Base-by-base conservation (phyloP, 768 basidiomycete species). In the Boletus insuetus region DNA sequence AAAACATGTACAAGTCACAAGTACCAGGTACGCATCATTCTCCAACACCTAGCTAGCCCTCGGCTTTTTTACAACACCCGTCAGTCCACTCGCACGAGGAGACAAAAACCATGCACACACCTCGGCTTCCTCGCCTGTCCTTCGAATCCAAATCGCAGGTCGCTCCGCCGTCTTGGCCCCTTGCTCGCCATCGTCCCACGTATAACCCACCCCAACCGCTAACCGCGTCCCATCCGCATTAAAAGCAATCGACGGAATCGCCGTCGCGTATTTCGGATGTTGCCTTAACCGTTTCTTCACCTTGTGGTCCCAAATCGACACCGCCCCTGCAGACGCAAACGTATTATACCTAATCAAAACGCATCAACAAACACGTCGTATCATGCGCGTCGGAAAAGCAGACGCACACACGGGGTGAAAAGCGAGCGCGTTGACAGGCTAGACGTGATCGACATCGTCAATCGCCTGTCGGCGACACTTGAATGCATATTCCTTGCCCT, bases 301-400 rank as follows among this genome's bases (percentile, higher is more conserved):
- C 60, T 88, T 87, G 72, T 95, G 94, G 68, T 98, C 97, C 97
- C 97, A 99, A 55, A 98, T 86, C 0, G 93, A 94, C 41, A 98
- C 91, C 2, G 89, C 89, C 1, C 97, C 97, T 3, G 88, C 95
- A 0, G 95, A 95, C 0, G 93, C 93, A 63, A 99, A 97, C 0
- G 96, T 98, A 70, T 93, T 95, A 75, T 86, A 87, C 6, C 91
- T 93, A 38, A 37, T 9, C 13, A 50, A 6, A 12, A 37, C 7
- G 13, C 14, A 37, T 37, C 35, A 37, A 37, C 35, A 12, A 6
- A 37, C 16, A 37, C 7, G 6, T 37, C 16, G 1, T 37, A 37
- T 12, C 13, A 17, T 37, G 14, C 12, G 7, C 12, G 14, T 13
- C 35, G 7, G 35, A 37, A 35, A 37, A 3, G 35, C 7, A 8